Base-by-base conservation (phyloP, 345 rosid species). In the Gossypium turneri region DNA sequence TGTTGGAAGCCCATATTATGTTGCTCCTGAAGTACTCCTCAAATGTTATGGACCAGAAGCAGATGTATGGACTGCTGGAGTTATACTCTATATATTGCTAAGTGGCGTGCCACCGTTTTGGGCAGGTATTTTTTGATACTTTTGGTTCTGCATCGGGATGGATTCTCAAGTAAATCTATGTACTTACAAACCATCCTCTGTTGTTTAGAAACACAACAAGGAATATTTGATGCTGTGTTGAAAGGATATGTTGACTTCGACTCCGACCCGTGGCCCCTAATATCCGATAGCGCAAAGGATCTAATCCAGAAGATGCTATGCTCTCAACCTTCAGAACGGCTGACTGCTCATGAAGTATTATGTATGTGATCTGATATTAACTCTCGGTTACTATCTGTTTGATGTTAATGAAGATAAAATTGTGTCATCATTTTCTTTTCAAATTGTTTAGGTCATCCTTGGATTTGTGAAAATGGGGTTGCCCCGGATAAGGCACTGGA, bases 71-170 rank as follows among this genome's bases (percentile, higher is more conserved):
- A 94, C 98, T 17, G 97, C 97, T 43, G 98, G 98, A 70, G 93
- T 94, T 81, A 94, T 94, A 79, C 77, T 94, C 76, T 94, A 94
- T 76, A 94, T 94, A 79, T 84, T 94, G 88, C 86, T 94, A 73
- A 92, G 97, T 80, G 98, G 98, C 45, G 98, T 94, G 77, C 98
- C 98, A 29, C 98, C 98, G 53, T 94, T 94, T 16, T 94, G 98
- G 97, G 98, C 98, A 81, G 98, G 98, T 94, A 82, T 50, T 66
- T 65, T 34, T 12, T 57, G 72, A 58, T 72, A 61, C 34, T 63
- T 59, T 51, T 56, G 65, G 70, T 70, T 65, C 2, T 67, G 16
- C 5, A 48, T 52, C 24, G 8, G 41, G 5, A 44, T 57, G 29
- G 65, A 58, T 44, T 69, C 72, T 60, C 22, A 76, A 9, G 29